Percentiles rank a stretch among this genome's conserved stretches.
Conservation (phyloP, 768 basidiomycete species). For the Boletus tomentosulus region DNA sequence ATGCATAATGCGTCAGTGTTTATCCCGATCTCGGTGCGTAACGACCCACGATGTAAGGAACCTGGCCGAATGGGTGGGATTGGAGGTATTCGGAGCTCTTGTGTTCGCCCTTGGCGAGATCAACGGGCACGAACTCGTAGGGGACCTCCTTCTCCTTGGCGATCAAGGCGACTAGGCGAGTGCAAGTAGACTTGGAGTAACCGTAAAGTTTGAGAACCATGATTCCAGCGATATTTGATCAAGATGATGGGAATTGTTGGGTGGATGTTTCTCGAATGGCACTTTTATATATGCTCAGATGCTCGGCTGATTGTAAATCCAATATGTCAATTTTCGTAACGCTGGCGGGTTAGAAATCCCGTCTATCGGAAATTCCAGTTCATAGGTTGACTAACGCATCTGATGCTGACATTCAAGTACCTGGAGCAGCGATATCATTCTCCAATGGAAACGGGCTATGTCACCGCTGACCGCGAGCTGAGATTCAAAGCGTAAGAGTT, state of each 20-base stretch:
- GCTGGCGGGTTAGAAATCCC: neutral
- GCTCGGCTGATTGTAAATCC: neutral
- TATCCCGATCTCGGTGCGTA: too few species aligned
- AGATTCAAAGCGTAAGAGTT: neutral
- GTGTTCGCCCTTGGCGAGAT: constrained; percentile 41
- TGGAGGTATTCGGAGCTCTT: constrained; percentile 42
- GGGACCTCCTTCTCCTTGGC: constrained; percentile 53
- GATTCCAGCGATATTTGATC: neutral
- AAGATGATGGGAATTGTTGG: neutral
- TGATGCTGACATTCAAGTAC: neutral
- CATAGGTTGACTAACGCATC: neutral
- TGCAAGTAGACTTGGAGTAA: constrained; percentile 38
- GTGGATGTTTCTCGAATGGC: neutral
- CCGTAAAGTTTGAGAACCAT: constrained; percentile 24
- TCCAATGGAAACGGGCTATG: neutral
- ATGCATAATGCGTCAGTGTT: neutral
- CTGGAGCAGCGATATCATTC: neutral
- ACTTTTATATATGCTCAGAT: neutral
- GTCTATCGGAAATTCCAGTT: neutral
- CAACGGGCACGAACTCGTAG: constrained; percentile 45
- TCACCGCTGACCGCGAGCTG: neutral
- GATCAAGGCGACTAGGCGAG: constrained; percentile 46
- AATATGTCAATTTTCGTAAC: neutral
- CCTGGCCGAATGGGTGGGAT: constrained; percentile 54
- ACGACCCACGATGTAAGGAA: constrained; percentile 32